These are phyloP conservation scores for Umbilicaria muhlenbergii DNA, from an alignment of 495 filamentous ascomycete species.

Conservation along the genomic window DNA sequence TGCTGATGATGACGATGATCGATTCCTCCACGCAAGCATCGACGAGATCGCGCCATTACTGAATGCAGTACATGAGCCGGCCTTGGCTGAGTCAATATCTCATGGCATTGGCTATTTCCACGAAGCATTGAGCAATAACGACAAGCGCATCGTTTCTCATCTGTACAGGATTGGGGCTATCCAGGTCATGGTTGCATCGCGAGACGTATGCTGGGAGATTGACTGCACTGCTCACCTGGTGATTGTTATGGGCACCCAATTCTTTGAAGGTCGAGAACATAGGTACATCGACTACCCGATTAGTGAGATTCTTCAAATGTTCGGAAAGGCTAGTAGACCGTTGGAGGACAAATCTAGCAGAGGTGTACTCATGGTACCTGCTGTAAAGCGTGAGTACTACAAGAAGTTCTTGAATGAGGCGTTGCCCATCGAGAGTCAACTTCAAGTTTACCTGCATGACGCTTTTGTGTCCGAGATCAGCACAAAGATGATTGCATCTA, in stretches of 20 bases:
- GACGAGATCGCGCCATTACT: conserved; percentile 73
- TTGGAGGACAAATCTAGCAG: conserved; percentile 65
- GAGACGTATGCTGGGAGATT: conserved; percentile 94
- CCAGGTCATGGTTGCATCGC: conserved; percentile 81
- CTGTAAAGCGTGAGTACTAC: conserved; percentile 92
- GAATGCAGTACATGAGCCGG: conserved; percentile 64
- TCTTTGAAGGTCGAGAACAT: conserved; percentile 92
- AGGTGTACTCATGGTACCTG: conserved; percentile 87
- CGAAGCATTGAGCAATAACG: conserved; percentile 72
- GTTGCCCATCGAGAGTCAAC: conserved; percentile 84
- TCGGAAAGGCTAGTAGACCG: conserved; percentile 75
- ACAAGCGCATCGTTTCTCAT: conserved; percentile 86
- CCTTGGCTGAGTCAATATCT: conserved; percentile 77
- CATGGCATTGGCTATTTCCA: conserved; percentile 97
- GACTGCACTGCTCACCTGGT: conserved; percentile 78
- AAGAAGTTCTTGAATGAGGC: conserved; percentile 98
- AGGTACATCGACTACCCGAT: conserved; percentile 95
- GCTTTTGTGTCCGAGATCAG: conserved; percentile 95
- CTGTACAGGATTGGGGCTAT: conserved; percentile 85
- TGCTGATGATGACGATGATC: conserved; percentile 83
- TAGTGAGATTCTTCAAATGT: conserved; percentile 98
- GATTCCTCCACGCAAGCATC: conserved; percentile 70
- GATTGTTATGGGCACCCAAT: conserved; percentile 97
- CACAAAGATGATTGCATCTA: conserved; percentile 81
- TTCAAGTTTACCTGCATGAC: conserved; percentile 83